A percentile compares a stretch with the other conserved stretches of the same genome.
Conservation (phyloP, 768 basidiomycete genomes). For the Inosperma sp. region DNA sequence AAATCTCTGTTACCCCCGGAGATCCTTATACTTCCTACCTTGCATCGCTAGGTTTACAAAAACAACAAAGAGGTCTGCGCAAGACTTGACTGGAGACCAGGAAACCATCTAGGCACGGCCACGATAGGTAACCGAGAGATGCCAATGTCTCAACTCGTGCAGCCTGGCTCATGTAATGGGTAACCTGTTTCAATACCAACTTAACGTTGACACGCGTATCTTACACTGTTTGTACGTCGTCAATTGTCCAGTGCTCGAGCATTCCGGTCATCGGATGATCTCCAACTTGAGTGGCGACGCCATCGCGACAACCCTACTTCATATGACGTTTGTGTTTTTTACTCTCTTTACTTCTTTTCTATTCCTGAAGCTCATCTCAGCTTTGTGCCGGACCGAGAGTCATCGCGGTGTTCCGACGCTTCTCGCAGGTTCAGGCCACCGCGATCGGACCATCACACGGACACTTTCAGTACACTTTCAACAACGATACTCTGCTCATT, state of each 20-base stretch:
- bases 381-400: slow-evolving; percentile 44
- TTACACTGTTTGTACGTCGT: too few relatives aligned
- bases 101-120: slow-evolving; percentile 52
- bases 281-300: slow-evolving; percentile 63
- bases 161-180: slow-evolving; percentile 47
- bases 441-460: slow-evolving; percentile 63
- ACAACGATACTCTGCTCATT: slow-evolving; percentile 53
- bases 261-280: slow-evolving; percentile 54
- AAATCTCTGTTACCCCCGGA: neutral
- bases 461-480: slow-evolving; percentile 59
- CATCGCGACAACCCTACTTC: slow-evolving; percentile 42
- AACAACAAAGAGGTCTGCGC: slow-evolving; percentile 49
- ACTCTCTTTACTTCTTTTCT: neutral
- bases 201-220: slow-evolving; percentile 4
- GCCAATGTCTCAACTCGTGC: slow-evolving; percentile 61
- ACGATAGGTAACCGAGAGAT: slow-evolving; percentile 50
- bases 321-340: slow-evolving; percentile 51
- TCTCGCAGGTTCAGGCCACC: slow-evolving; percentile 43
- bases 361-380: slow-evolving; percentile 26
- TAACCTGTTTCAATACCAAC: slow-evolving; percentile 25
- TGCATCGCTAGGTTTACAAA: slow-evolving; percentile 33
- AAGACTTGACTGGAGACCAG: slow-evolving; percentile 46
- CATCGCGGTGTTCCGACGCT: slow-evolving; percentile 58
- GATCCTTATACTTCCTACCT: slow-evolving; percentile 8
- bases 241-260: slow-evolving; percentile 63